These are phyloP conservation scores for Sideroxylon spinosum DNA, from an alignment of 179 eudicot species.

Conservation along the genomic window DNA sequence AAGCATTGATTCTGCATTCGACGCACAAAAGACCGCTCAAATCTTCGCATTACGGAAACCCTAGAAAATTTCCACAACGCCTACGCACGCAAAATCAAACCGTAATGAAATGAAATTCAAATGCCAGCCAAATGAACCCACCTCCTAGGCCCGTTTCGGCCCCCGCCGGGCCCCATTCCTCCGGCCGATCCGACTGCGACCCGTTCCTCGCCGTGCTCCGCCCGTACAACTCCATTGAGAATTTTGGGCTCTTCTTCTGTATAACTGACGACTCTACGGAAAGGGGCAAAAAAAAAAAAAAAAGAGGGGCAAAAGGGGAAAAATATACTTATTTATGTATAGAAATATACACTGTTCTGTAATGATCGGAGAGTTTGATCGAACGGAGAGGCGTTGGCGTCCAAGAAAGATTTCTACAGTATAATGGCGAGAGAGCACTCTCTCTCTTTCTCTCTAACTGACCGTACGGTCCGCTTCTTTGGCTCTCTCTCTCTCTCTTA, in stretches of 20 bases:
- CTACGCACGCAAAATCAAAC: not conserved
- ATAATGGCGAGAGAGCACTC: not conserved
- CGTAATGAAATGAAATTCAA: constrained; percentile 17
- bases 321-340: not conserved
- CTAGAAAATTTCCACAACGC: constrained; percentile 10
- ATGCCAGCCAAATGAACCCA: constrained; percentile 20
- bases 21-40: not conserved
- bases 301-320: constrained; percentile 11
- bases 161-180: constrained; percentile 42
- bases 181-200: constrained; percentile 47
- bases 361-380: constrained; percentile 21
- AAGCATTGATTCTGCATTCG: constrained; percentile 71
- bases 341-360: constrained; percentile 3
- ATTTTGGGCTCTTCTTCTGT: not conserved
- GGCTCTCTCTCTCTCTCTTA: not conserved
- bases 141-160: constrained; percentile 66
- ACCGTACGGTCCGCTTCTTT: constrained; percentile 11
- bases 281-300: not conserved
- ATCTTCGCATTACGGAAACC: constrained; percentile 20
- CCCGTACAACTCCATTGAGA: constrained; percentile 70
- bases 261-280: constrained; percentile 9
- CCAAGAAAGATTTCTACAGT: constrained; percentile 8
- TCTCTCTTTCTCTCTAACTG: not conserved
- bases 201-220: constrained; percentile 39
- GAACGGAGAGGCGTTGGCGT: not conserved